phyloP scores from a whole-genome alignment of 768 basidiomycete species.

The Russula foetens region DNA sequence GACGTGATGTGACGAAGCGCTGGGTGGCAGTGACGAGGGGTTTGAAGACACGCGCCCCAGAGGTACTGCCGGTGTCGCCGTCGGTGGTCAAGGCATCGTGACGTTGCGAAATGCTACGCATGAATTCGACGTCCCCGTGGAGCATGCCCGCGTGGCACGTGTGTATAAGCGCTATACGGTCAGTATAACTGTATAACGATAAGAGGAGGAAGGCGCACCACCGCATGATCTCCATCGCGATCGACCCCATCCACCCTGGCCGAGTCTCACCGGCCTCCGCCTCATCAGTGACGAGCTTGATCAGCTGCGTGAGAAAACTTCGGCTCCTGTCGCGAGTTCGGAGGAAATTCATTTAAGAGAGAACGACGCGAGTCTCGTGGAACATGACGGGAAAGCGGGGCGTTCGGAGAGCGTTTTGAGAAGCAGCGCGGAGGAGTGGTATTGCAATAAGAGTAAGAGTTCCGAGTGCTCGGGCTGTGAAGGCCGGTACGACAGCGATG shows the following conservation, averaged over 20 bases:
- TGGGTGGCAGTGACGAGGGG: constrained; percentile 78
- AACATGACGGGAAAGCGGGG: constrained; percentile 81
- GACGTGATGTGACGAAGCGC: constrained; percentile 83
- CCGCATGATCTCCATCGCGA: constrained; percentile 19
- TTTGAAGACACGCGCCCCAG: constrained; percentile 63
- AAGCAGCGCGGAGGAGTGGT: constrained; percentile 85
- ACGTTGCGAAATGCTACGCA: constrained; percentile 16
- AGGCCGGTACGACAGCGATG: background rate
- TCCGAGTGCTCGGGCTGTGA: constrained; percentile 72
- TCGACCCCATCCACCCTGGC: constrained; percentile 19
- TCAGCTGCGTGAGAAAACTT: constrained; percentile 27
- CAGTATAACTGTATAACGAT: background rate
- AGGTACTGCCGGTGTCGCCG: constrained; percentile 49
- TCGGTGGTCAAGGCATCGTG: constrained; percentile 25
- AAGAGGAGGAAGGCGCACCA: background rate
- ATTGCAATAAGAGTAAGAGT: constrained; percentile 75
- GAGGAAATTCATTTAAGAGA: constrained; percentile 84
- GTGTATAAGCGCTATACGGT: too few relatives aligned
- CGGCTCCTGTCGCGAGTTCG: constrained; percentile 74
- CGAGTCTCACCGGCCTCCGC: background rate
- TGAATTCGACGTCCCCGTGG: constrained; percentile 16
- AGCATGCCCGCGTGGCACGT: background rate
- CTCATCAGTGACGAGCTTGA: constrained; percentile 6
- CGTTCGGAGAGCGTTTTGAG: constrained; percentile 79
- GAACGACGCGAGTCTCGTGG: constrained; percentile 88